Base-by-base conservation (phyloP, 2,329 filamentous ascomycete species). In the Bipolaris sorokiniana region DNA sequence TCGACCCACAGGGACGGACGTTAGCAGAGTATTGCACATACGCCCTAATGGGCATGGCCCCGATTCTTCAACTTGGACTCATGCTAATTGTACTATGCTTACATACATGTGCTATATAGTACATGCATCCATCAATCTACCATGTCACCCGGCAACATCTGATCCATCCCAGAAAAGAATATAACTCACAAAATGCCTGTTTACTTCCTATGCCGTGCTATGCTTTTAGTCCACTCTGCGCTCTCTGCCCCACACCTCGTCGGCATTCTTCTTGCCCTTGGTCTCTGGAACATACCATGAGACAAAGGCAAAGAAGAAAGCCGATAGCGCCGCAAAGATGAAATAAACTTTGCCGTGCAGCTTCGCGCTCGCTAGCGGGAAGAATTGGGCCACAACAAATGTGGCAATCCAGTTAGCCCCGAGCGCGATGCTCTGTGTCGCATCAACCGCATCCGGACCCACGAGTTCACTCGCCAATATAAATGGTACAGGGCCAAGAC, bases 401-500 rank as follows among this genome's bases (percentile, higher is more conserved):
- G 94, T 98, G 0, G 92, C 90, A 23, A 91, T 82, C 82, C 96
- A 98, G 76, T 95, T 98, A 13, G 91, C 89, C 1, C 87, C 91
- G 22, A 98, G 78, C 0, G 89, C 90, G 85, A 92, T 96, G 56
- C 90, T 93, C 76, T 99, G 95, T 0, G 92, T 90, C 0, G 94
- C 92, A 1, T 94, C 93, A 0, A 97, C 92, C 0, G 94, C 95
- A 73, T 97, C 92, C 11, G 92, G 88, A 0, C 88, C 90, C 0
- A 98, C 95, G 2, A 98, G 85, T 77, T 98, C 95, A 1, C 91
- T 93, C 0, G 93, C 89, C 45, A 99, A 83, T 64, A 98, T 96
- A 76, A 98, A 99, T 0, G 95, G 95, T 0, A 99, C 91, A 0
- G 95, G 95, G 0, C 95, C 95, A 0, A 99, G 84, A 0, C 95